A percentile compares a stretch with the other conserved stretches of the same genome.
phyloP scores from a whole-genome alignment of 148 eudicot genomes.

The Amaranthus palmeri region DNA sequence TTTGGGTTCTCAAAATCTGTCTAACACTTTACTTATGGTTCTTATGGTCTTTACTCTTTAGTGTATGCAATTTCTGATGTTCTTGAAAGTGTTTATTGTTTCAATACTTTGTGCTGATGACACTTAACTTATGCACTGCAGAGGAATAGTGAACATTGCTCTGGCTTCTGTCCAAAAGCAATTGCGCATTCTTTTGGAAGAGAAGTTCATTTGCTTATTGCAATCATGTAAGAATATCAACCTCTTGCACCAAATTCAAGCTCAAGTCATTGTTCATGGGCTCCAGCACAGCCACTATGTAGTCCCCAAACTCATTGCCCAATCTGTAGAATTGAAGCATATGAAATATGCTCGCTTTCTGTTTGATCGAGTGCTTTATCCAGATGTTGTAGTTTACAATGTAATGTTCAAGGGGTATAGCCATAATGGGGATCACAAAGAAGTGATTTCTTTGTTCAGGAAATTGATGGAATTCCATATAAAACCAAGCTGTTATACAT shows the following conservation, averaged over 20 bases:
- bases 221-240: constrained; percentile 54
- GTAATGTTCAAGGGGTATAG: constrained; percentile 61
- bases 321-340: constrained; percentile 27
- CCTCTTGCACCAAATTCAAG: constrained; percentile 47
- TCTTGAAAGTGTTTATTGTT: too few species aligned
- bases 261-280: constrained; percentile 44
- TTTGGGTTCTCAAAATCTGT: too few species aligned
- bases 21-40: too few species aligned
- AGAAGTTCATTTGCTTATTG: constrained; percentile 42
- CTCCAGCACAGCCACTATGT: constrained; percentile 32
- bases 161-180: constrained; percentile 27
- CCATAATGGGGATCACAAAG: constrained; percentile 33
- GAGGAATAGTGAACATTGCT: constrained; percentile 6
- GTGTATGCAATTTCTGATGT: too few species aligned
- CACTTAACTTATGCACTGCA: too few species aligned
- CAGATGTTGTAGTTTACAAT: constrained; percentile 43
- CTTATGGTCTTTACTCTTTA: too few species aligned
- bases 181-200: constrained; percentile 36
- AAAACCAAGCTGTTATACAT: constrained; percentile 51
- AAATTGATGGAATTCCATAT: constrained; percentile 45
- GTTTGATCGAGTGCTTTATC: constrained; percentile 52
- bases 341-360: constrained; percentile 40
- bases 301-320: constrained; percentile 38
- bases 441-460: constrained; percentile 38
- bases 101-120: too few species aligned